Base-by-base conservation (phyloP, 2,329 filamentous ascomycete genomes). In the Penicillium sp. region DNA sequence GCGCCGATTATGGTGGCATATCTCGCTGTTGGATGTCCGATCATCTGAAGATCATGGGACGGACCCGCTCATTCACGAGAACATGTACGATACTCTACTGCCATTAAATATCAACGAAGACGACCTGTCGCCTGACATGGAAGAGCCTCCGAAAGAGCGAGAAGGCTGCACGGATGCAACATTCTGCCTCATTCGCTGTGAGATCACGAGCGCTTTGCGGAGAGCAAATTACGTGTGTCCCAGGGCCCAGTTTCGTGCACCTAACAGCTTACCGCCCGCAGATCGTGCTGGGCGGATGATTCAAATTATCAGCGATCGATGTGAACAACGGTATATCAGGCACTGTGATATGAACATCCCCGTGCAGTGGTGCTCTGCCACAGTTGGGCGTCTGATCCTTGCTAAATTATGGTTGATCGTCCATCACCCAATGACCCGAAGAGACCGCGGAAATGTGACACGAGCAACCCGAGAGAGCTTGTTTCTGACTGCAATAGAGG, bases 371-470 rank as follows among this genome's bases (percentile, higher is more conserved):
- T 83, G 89, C 27, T 83, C 83, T 8, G 86, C 85, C 4, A 89
- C 88, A 29, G 80, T 90, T 25, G 82, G 85, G 3, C 84, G 89
- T 10, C 79, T 93, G 33, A 86, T 93, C 61, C 84, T 92, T 75
- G 86, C 87, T 52, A 93, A 92, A 74, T 86, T 92, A 79, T 90
- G 87, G 77, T 80, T 94, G 36, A 82, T 92, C 59, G 82, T 91
- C 2, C 89, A 93, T 67, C 87, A 93, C 65, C 89, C 89, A 0
- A 82, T 88, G 66, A 85, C 89, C 33, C 83, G 86, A 51, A 81
- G 82, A 35, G 82, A 72, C 38, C 62, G 85, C 27, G 81, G 80
- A n/a, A 80, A 79, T 27, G 77, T 89, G 8, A 82, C 85, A 0
- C 80, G 83, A 49, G 86, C 87, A 48, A 84, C 85, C 9, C 84